Evolutionary conservation across 306 rosid species (phyloP).

Genomic region (Ormosia emarginata): DNA sequence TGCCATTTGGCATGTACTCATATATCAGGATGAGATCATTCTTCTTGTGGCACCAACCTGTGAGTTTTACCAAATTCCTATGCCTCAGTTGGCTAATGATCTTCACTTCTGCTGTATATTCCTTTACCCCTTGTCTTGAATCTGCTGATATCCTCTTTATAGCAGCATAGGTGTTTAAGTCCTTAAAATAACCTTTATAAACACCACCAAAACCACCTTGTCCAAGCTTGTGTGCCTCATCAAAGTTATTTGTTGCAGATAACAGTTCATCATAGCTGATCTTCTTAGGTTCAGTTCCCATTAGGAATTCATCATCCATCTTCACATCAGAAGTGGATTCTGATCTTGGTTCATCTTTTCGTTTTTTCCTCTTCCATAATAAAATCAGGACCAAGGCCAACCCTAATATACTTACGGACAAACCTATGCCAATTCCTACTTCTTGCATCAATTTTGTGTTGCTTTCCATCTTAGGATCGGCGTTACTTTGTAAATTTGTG

Average conservation of each 20-base stretch:
- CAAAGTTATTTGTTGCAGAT: conserved; percentile 20
- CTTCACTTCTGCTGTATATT: conserved; percentile 26
- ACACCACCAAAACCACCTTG: conserved; percentile 39
- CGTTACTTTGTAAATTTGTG: neutral
- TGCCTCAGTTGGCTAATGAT: conserved; percentile 28
- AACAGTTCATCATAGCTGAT: neutral
- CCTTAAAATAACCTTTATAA: conserved; percentile 21
- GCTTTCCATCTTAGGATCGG: neutral
- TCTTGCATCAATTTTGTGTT: neutral
- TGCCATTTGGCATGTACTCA: conserved; percentile 33
- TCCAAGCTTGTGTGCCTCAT: conserved; percentile 26
- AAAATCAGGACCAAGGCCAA: conserved; percentile 6
- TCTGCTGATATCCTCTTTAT: conserved; percentile 23
- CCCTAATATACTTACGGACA: neutral
- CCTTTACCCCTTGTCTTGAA: conserved; percentile 29
- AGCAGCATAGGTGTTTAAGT: conserved; percentile 12
- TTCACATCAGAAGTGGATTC: neutral
- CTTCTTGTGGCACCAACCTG: conserved; percentile 38
- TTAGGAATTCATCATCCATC: conserved; percentile 29
- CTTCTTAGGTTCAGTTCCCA: conserved; percentile 27
- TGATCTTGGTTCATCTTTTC: neutral
- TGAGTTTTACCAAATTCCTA: conserved; percentile 30
- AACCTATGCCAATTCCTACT: neutral
- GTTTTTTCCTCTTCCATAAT: neutral
- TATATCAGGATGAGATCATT: conserved; percentile 21